phyloP scores from a whole-genome alignment of 2,329 filamentous ascomycete species.

The Leptodontidium sp. region DNA sequence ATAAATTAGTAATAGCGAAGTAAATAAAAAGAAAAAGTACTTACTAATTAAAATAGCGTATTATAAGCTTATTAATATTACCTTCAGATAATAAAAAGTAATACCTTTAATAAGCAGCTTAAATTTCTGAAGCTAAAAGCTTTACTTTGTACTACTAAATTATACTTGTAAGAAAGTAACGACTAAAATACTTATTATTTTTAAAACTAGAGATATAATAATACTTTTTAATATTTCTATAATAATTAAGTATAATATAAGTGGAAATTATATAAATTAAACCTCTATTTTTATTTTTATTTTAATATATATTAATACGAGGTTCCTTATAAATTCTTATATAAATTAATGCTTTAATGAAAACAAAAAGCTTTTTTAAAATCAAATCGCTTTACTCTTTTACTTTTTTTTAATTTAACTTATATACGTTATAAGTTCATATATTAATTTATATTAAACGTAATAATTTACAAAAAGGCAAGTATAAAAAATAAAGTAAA shows the following conservation, averaged over 20 bases:
- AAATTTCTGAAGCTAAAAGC: neutral
- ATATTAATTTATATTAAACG: conserved; percentile 1
- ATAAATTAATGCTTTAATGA: neutral
- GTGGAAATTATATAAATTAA: neutral
- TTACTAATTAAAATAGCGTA: neutral
- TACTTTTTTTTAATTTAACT: neutral
- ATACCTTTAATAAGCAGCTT: neutral
- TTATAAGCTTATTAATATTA: neutral
- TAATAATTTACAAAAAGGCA: neutral
- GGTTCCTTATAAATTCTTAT: neutral
- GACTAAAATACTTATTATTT: neutral
- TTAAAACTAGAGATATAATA: neutral
- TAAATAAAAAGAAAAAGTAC: neutral
- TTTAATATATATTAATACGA: neutral
- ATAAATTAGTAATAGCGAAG: neutral
- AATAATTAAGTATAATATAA: neutral
- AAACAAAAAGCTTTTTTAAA: neutral
- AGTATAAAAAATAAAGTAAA: neutral
- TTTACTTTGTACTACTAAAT: neutral
- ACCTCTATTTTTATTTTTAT: neutral
- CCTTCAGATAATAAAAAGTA: neutral
- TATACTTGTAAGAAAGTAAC: neutral
- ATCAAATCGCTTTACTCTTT: neutral
- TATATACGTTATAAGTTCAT: neutral
- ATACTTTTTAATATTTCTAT: neutral